phyloP scores from a whole-genome alignment of 441 rosid genomes.

The Aquilaria agallochum region DNA sequence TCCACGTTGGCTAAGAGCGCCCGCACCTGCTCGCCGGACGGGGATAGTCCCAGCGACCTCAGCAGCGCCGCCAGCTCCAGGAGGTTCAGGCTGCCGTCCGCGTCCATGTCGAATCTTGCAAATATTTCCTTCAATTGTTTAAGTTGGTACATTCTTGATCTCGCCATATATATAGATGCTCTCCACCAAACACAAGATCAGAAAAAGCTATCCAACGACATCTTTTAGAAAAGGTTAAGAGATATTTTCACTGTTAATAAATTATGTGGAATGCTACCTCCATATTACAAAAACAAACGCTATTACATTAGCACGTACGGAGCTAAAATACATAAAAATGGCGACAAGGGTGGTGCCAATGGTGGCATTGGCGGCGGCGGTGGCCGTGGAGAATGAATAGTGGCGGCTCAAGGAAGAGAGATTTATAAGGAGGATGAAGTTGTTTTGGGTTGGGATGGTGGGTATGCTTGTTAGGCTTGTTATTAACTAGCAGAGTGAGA shows the following conservation, averaged over 20 bases:
- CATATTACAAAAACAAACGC: no score
- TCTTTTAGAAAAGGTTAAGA: no score
- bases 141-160: constrained; percentile 22
- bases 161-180: no score
- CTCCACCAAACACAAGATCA: no score
- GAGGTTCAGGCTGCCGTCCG: constrained; percentile 58
- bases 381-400: not conserved
- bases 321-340: no score
- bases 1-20: constrained; percentile 40
- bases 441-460: not conserved
- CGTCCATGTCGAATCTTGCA: constrained; percentile 54
- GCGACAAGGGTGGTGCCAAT: no score
- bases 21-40: constrained; percentile 46
- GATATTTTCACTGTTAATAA: no score
- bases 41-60: constrained; percentile 65
- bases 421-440: not conserved
- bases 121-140: constrained; percentile 56
- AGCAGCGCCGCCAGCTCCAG: constrained; percentile 65
- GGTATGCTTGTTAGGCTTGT: not conserved
- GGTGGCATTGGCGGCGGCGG: not conserved
- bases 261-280: no score
- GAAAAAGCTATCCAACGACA: no score
- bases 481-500: no score
- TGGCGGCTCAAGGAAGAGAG: not conserved
- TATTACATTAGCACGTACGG: no score